These are phyloP conservation scores for Tolypocladium endophyticum DNA, from an alignment of 2,329 filamentous ascomycete species.

Conservation along the genomic window DNA sequence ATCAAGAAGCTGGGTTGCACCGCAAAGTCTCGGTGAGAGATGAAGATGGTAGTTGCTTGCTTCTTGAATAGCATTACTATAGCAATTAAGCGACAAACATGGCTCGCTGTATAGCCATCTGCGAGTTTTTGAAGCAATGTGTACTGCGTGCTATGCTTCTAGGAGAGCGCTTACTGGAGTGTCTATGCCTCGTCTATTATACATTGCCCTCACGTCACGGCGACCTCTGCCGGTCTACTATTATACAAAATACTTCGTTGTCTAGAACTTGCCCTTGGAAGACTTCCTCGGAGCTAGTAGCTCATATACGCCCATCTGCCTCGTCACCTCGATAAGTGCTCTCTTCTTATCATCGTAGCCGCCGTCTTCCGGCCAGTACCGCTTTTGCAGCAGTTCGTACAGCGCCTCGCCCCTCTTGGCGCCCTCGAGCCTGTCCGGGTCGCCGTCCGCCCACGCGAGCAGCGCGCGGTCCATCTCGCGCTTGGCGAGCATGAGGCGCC, in stretches of 20 bases:
- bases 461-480: constrained; percentile 30
- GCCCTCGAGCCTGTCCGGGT: constrained; percentile 23
- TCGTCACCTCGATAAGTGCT: constrained; percentile 21
- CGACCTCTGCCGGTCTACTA: background rate
- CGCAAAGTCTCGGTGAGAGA: background rate
- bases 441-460: constrained; percentile 14
- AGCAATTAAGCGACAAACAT: background rate
- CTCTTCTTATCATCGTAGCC: constrained; percentile 12
- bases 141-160: background rate
- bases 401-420: constrained; percentile 26
- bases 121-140: background rate
- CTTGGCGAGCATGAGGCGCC: constrained; percentile 30
- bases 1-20: background rate
- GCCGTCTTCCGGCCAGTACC: constrained; percentile 20
- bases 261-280: background rate
- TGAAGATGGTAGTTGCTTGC: background rate
- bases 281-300: constrained; percentile 11
- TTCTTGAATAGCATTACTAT: background rate
- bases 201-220: background rate
- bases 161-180: background rate
- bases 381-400: constrained; percentile 30
- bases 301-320: constrained; percentile 33
- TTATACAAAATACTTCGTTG: background rate
- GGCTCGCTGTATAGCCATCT: background rate
- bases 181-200: background rate